A percentile compares a stretch with the other conserved stretches of the same genome.
These are phyloP conservation scores for Phytophthora hybrid DNA, from an alignment of 352 stramenopile species.

Conservation along the genomic window DNA sequence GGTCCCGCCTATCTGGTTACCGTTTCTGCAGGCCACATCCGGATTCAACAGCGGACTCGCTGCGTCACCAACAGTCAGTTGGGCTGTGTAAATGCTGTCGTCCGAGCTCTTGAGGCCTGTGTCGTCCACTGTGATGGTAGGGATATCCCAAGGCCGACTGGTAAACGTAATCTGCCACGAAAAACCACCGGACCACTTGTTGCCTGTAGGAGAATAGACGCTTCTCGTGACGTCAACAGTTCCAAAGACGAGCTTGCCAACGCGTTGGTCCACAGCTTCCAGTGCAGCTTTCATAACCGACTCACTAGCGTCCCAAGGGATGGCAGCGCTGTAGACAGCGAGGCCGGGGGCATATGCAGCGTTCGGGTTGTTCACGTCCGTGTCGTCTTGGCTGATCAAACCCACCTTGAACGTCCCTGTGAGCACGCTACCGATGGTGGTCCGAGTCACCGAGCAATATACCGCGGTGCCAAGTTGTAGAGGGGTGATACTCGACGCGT, in stretches of 20 bases:
- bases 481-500: background rate
- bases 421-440: slow-evolving; percentile 72
- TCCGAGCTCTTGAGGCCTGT: background rate
- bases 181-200: slow-evolving; percentile 95
- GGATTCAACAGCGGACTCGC: slow-evolving; percentile 44
- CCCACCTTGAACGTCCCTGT: slow-evolving; percentile 68
- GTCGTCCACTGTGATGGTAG: slow-evolving; percentile 61
- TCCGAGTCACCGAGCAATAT: slow-evolving; percentile 21
- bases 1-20: slow-evolving; percentile 91
- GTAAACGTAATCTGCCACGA: slow-evolving; percentile 95
- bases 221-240: slow-evolving; percentile 82
- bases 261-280: slow-evolving; percentile 42
- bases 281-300: slow-evolving; percentile 63
- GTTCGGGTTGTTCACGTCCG: background rate
- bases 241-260: slow-evolving; percentile 83
- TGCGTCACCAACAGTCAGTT: slow-evolving; percentile 57
- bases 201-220: slow-evolving; percentile 82
- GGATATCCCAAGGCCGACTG: slow-evolving; percentile 85
- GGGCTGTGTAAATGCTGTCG: background rate
- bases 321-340: slow-evolving; percentile 25
- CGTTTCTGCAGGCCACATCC: slow-evolving; percentile 78
- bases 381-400: slow-evolving; percentile 54
- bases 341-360: background rate
- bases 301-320: slow-evolving; percentile 86
- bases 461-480: background rate